Base-by-base conservation (phyloP, 2,329 filamentous ascomycete species). In the Beauveria sp. region DNA sequence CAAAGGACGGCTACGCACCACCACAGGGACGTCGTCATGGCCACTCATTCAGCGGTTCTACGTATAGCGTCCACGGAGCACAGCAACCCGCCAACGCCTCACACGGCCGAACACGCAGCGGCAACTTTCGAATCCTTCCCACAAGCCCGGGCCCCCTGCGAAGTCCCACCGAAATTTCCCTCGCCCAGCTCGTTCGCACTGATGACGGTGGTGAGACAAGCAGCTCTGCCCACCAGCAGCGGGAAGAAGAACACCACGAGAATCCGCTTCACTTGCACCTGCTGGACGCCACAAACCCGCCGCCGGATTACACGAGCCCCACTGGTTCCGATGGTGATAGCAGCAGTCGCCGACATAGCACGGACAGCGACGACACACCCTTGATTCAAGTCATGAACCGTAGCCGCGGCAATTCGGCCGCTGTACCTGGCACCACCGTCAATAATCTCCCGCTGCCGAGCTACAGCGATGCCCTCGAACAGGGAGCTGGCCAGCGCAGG, bases 141-240 rank as follows among this genome's bases (percentile, higher is more conserved):
- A 89, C 89, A 22, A 96, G 91, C 70, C 93, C 93, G 0, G 95
- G 95, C 3, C 95, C 95, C 1, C 83, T 92, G 64, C 85, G 93
- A 67, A 96, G 91, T 70, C 93, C 95, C 9, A 98, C 95, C 12
- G 95, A 98, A 73, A 99, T 99, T 66, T 97, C 93, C 9, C 83
- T 99, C 53, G 90, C 93, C 31, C 91, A 93, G 69, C 82, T 97
- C 59, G 87, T 90, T 50, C 89, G 83, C 3, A 80, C 77, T 65
- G 88, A 93, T 67, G 83, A 86, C 61, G 84, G 80, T n/a, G 90
- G 91, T 69, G 90, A 92, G 62, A 82, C 85, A 26, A 89, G 88
- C 68, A 79, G 74, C 70, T 67, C 66, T 76, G 71, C 64, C 62
- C 67, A 67, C 67, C 60, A 69, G 8, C 64, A 68, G 42, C 34